Base-by-base conservation (phyloP, 2,329 filamentous ascomycete genomes). In the Colletotrichum tofieldiae region DNA sequence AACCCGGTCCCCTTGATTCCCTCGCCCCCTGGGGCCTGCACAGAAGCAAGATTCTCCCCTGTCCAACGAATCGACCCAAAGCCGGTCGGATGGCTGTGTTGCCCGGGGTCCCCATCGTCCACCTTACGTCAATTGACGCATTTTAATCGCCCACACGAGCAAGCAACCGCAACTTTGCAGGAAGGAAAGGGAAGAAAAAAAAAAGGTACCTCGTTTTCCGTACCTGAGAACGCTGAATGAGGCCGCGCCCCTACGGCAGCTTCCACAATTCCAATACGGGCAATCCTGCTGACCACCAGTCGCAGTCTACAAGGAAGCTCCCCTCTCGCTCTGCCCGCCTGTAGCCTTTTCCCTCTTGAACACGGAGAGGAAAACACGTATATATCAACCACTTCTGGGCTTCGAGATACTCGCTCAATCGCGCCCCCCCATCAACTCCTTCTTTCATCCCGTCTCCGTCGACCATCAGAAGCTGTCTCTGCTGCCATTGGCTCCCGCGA, bases 81-180 rank as follows among this genome's bases (percentile, higher is more conserved):
- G 69, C 65, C 60, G 63, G 67, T 67, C 71, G 71, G 67, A 75
- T 75, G 73, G 73, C 71, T 74, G 73, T 74, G 73, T 70, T 75
- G 71, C 61, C 61, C 61, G 55, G 71, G 62, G 61, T 68, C 56
- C 64, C 71, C 72, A 67, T 65, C 43, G 37, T 65, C 72, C 52
- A 47, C 61, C 61, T 51, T 67, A 73, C 71, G 71, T 71, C 71
- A 71, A 71, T 71, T 71, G 67, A 73, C 71, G 61, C 67, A 65
- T 71, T 70, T 41, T 59, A 54, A 70, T 51, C 70, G 29, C 59
- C 65, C 29, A 55, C 58, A 12, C 58, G 35, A 37, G 35, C 52
- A 55, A 63, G 32, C 29, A 37, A n/a, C 16, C 29, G 32, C 60
- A 29, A 29, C 32, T 58, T 41, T 41, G 55, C 35, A 18, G 49